These are phyloP conservation scores for Sisymbrium irio DNA, from an alignment of 345 rosid genomes.

Conservation along the genomic window DNA sequence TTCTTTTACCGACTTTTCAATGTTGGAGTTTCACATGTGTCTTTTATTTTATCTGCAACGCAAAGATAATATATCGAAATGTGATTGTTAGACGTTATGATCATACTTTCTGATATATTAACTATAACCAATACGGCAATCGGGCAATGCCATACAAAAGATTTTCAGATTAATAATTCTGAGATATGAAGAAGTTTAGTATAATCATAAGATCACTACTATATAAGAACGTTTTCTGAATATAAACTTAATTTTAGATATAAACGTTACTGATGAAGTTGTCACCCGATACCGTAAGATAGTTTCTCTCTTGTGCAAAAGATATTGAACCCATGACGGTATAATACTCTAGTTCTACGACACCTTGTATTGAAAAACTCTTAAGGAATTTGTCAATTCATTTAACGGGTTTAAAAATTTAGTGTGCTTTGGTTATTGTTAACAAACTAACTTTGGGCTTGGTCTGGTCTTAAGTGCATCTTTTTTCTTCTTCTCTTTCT, in stretches of 20 bases:
- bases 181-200: neutral
- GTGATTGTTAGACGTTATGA: neutral
- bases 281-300: neutral
- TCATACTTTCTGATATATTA: neutral
- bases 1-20: slow-evolving; percentile 2
- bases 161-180: neutral
- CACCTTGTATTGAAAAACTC: neutral
- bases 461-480: neutral
- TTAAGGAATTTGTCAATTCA: neutral
- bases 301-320: neutral
- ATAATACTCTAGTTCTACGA: neutral
- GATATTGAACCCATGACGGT: neutral
- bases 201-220: neutral
- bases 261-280: neutral
- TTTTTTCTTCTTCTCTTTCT: too few relatives aligned
- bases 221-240: neutral
- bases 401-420: neutral
- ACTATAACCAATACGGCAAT: neutral
- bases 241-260: neutral
- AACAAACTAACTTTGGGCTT: neutral
- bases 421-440: neutral
- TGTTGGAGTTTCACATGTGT: slow-evolving; percentile 11
- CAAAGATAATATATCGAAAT: neutral
- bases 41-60: neutral
- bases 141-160: neutral